phyloP scores from a whole-genome alignment of 768 basidiomycete species.

The Neoboletus magnificus region DNA sequence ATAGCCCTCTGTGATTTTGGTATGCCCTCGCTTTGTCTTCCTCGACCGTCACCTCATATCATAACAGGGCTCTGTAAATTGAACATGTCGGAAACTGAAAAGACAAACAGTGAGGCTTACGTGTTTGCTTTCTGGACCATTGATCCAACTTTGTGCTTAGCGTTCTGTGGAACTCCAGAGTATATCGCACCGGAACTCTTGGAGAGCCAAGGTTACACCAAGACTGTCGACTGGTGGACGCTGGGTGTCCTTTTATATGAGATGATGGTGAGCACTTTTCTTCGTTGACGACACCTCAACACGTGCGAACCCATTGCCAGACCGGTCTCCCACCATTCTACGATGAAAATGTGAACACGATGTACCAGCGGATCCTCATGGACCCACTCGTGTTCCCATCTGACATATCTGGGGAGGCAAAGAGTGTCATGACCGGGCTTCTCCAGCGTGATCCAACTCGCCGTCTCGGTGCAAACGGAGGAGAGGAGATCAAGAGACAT shows the following conservation, averaged over 20 bases:
- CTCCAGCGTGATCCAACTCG: slow-evolving; percentile 84
- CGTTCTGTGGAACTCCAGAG: slow-evolving; percentile 98
- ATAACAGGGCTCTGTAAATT: slow-evolving; percentile 76
- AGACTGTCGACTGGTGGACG: slow-evolving; percentile 99
- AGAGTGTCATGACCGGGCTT: slow-evolving; percentile 83
- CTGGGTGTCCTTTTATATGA: slow-evolving; percentile 94
- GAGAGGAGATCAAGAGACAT: slow-evolving; percentile 94
- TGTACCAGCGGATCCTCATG: slow-evolving; percentile 93
- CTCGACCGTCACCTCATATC: slow-evolving; percentile 1
- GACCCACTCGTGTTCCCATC: slow-evolving; percentile 91
- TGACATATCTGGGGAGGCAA: slow-evolving; percentile 85
- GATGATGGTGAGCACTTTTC: slow-evolving; percentile 68
- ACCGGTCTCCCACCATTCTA: slow-evolving; percentile 98
- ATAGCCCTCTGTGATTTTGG: slow-evolving; percentile 98
- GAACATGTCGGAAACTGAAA: slow-evolving; percentile 97
- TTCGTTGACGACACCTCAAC: not conserved
- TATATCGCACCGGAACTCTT: slow-evolving; percentile 98
- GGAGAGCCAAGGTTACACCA: slow-evolving; percentile 95
- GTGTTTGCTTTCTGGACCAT: not conserved
- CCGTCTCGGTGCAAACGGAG: slow-evolving; percentile 89
- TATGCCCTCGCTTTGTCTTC: slow-evolving; percentile 16
- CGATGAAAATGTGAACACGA: slow-evolving; percentile 96
- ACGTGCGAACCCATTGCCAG: slow-evolving; percentile 35
- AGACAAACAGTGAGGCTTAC: slow-evolving; percentile 79
- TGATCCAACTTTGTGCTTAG: slow-evolving; percentile 35